phyloP scores from a whole-genome alignment of 1,284 basidiomycete species.

The Athelia psychrophila region DNA sequence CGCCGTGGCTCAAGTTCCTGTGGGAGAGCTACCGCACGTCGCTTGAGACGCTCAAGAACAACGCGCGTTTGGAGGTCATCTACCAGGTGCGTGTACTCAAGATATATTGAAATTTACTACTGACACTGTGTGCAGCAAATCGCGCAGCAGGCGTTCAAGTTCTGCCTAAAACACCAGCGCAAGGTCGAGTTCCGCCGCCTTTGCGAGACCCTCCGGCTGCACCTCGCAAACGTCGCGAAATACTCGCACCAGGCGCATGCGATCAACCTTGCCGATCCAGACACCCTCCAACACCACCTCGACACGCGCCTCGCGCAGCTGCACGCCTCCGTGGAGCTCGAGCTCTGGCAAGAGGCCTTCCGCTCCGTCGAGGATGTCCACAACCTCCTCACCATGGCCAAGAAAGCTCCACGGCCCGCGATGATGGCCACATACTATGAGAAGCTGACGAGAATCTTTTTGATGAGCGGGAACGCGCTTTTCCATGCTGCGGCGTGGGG shows the following conservation, averaged over 20 bases:
- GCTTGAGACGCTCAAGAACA: constrained; percentile 96
- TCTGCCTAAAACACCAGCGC: constrained; percentile 92
- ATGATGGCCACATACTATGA: constrained; percentile 99
- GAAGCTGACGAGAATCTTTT: constrained; percentile 95
- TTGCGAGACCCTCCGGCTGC: constrained; percentile 95
- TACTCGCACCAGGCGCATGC: constrained; percentile 94
- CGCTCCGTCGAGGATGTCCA: constrained; percentile 98
- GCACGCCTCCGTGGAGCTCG: constrained; percentile 96
- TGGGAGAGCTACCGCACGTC: constrained; percentile 99
- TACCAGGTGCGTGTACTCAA: constrained; percentile 72
- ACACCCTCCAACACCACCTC: constrained; percentile 95
- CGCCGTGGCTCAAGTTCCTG: constrained; percentile 96
- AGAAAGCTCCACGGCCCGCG: constrained; percentile 86
- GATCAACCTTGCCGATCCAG: constrained; percentile 97
- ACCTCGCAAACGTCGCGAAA: constrained; percentile 94
- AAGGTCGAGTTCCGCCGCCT: constrained; percentile 98
- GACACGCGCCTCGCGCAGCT: constrained; percentile 98
- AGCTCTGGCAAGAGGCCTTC: constrained; percentile 99
- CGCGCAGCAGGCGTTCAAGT: constrained; percentile 95
- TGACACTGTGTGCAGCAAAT: constrained; percentile 62
- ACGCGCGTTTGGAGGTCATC: constrained; percentile 89
- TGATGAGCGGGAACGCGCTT: constrained; percentile 90
- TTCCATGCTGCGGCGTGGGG: constrained; percentile 99
- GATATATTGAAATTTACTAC: constrained; percentile 4
- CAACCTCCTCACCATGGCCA: constrained; percentile 90